These are phyloP conservation scores for Perkinsus olseni DNA, from an alignment of 169 alveolate genomes.

Conservation along the genomic window DNA sequence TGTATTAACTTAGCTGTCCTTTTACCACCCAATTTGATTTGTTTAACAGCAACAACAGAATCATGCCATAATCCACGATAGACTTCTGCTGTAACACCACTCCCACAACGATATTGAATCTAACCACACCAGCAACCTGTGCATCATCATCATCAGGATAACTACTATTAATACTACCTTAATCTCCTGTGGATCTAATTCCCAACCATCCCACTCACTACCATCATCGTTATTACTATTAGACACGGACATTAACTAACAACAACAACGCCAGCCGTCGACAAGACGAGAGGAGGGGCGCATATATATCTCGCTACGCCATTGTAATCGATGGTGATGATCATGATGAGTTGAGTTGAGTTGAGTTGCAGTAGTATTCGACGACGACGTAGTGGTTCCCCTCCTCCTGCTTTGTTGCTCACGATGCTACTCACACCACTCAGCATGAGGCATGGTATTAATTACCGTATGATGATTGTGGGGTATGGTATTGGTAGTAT, in stretches of 20 bases:
- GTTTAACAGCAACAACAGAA: not conserved
- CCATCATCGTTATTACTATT: not conserved
- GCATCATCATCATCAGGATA: not conserved
- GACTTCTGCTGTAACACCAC: not conserved
- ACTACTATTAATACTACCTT: not conserved
- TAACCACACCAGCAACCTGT: no score
- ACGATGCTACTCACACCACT: not conserved
- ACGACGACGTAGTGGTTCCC: not conserved
- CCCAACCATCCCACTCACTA: not conserved
- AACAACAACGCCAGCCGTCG: not conserved
- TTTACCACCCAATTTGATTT: not conserved
- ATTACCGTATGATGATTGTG: not conserved
- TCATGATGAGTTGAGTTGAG: not conserved
- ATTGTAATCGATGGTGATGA: not conserved
- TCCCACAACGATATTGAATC: not conserved
- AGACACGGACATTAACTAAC: not conserved
- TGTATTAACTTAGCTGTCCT: not conserved
- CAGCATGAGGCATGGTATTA: no score
- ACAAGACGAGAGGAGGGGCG: no score
- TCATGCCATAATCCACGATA: not conserved
- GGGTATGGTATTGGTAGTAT: not conserved
- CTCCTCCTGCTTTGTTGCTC: not conserved
- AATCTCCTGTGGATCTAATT: not conserved
- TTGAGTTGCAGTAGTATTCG: not conserved
- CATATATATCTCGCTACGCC: not conserved